Evolutionary conservation across 257 asterid genomes (phyloP).

Genomic region (Lavandula angustifolia): DNA sequence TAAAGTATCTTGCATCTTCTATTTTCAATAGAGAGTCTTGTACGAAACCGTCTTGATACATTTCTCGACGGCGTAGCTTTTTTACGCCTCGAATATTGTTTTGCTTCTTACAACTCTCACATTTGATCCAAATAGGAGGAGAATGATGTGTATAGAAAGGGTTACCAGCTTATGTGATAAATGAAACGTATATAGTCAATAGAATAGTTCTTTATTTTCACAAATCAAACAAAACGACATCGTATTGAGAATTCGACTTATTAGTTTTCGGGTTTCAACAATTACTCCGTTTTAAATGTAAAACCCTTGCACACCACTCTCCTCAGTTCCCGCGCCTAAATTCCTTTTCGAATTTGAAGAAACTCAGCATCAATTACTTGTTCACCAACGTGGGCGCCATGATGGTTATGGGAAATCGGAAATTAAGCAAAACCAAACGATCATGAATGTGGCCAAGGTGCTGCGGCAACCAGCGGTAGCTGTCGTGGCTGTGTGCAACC

Average conservation of each 20-base stretch:
- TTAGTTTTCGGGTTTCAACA: not conserved
- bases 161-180: no score
- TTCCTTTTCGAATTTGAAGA: slow-evolving; percentile 31
- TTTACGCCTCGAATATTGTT: no score
- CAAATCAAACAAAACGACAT: no score
- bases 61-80: not conserved
- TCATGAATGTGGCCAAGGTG: slow-evolving; percentile 47
- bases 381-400: slow-evolving; percentile 15
- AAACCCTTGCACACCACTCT: slow-evolving; percentile 31
- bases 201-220: no score
- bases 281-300: slow-evolving; percentile 49
- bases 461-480: slow-evolving; percentile 67
- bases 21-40: not conserved
- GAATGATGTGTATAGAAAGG: no score
- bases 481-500: slow-evolving; percentile 66
- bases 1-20: not conserved
- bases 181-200: no score
- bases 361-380: slow-evolving; percentile 44
- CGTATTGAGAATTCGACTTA: not conserved
- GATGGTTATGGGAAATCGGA: slow-evolving; percentile 5
- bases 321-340: slow-evolving; percentile 32
- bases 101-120: no score
- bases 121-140: no score
- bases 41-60: not conserved
- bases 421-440: slow-evolving; percentile 31